Evolutionary conservation across 306 rosid species (phyloP), one percentile per base, ranked within the genome.

Genomic region (Dalbergia cochinchinensis): DNA sequence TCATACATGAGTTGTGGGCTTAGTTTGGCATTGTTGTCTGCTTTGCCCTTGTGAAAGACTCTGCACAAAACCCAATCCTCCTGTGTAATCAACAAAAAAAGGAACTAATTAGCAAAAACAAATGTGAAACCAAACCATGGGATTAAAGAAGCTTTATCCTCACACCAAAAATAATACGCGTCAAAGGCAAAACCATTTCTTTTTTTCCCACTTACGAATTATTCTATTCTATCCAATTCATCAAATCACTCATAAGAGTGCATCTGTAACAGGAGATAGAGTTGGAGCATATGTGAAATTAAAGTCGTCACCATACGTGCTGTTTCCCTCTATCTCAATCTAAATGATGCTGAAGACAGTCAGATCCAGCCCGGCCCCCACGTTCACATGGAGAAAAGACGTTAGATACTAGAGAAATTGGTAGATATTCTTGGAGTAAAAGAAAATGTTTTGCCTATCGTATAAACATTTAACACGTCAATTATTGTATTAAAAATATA

Each of bases 31-130:
- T 19, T 82, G 78, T 87, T 69, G 41, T 90, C 92, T 70, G 55
- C 73, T 77, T 94, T 91, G 69, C 94, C 83, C 77, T 96, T 96
- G 85, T 92, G 87, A 69, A 92, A 92, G 4, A 95, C 99, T 77
- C 99, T 88, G 57, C 99, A 95, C 48, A 95, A 84, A 54, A 96
- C 99, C 99, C 99, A 96, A 81, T 96, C 99, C 74, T 96, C 99
- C 99, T 96, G 92, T 90, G 87, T 57, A 73, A 82, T 76, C 73
- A 78, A 65, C 22, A 57, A 65, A 70, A 39, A 35, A 16, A 54
- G 0, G 59, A 80, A 68, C 74, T 73, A 44, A 72, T 88, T 84
- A 87, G 83, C 74, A 37, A 5, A 48, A 76, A 55, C 71, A 12
- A 15, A 66, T 55, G 81, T 76, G 65, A 69, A 89, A 63, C 15